phyloP scores from a whole-genome alignment of 1,284 basidiomycete genomes.

The Meira nashicola region DNA sequence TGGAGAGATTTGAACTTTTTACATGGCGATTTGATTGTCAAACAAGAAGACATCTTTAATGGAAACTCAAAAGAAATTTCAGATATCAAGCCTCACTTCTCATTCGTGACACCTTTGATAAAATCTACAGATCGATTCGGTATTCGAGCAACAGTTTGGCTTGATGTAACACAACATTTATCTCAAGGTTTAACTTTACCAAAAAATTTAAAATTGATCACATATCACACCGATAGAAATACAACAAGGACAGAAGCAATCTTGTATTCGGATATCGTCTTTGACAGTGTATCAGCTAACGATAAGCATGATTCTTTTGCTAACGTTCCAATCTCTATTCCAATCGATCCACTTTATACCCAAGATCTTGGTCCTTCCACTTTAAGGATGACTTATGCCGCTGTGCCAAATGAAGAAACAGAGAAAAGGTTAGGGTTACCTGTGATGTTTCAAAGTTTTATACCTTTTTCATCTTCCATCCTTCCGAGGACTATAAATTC shows the following conservation, averaged over 20 bases:
- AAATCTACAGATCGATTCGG: slow-evolving; percentile 1
- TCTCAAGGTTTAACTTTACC: neutral
- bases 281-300: neutral
- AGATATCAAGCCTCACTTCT: neutral
- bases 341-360: slow-evolving; percentile 1
- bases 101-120: neutral
- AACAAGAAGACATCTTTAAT: too few species aligned
- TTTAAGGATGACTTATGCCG: neutral
- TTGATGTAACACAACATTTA: slow-evolving; percentile 5
- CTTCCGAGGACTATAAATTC: too few species aligned
- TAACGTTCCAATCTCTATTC: neutral
- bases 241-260: neutral
- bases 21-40: too few species aligned
- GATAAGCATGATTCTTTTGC: neutral
- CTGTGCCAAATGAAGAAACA: too few species aligned
- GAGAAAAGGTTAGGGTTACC: too few species aligned
- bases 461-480: too few species aligned
- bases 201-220: neutral
- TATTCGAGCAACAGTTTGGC: slow-evolving; percentile 3
- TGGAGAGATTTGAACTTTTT: too few species aligned
- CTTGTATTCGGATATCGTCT: neutral
- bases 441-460: too few species aligned
- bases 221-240: neutral
- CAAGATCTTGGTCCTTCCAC: slow-evolving; percentile 1
- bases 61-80: too few species aligned